Conservation (phyloP, 129 eudicot species). For the Artemisia annua region DNA sequence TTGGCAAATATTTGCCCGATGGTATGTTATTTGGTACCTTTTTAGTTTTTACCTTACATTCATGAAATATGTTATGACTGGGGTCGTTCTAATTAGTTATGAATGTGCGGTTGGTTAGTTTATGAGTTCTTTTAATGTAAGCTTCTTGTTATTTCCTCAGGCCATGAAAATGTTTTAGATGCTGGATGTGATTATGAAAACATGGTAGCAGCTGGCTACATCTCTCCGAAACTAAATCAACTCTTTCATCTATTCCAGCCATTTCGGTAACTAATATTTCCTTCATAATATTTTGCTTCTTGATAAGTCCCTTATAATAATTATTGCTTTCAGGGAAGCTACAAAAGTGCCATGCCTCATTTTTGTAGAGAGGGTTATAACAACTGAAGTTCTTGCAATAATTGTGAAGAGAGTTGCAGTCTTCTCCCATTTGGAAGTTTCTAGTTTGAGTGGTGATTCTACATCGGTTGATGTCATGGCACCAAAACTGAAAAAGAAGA, state of each 20-base stretch:
- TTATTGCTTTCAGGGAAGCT: slow-evolving; percentile 47
- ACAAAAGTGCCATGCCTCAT: slow-evolving; percentile 49
- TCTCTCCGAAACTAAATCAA: slow-evolving; percentile 64
- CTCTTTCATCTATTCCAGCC: slow-evolving; percentile 57
- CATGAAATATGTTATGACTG: too few relatives aligned
- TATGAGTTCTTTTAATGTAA: too few relatives aligned
- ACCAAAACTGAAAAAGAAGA: slow-evolving; percentile 49
- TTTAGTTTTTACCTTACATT: too few relatives aligned
- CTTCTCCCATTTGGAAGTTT: slow-evolving; percentile 47
- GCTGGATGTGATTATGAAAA: slow-evolving; percentile 39
- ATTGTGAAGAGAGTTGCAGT: slow-evolving; percentile 41
- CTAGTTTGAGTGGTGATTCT: slow-evolving; percentile 57
- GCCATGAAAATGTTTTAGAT: slow-evolving; percentile 41
- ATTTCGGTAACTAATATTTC: slow-evolving; percentile 46
- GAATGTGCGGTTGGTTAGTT: too few relatives aligned
- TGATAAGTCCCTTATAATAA: background rate
- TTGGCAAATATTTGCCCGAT: slow-evolving; percentile 43
- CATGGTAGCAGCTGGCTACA: slow-evolving; percentile 43
- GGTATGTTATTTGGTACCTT: slow-evolving; percentile 39
- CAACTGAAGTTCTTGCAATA: slow-evolving; percentile 67
- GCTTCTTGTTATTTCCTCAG: slow-evolving; percentile 42
- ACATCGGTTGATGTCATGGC: slow-evolving; percentile 51
- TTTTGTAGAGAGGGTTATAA: slow-evolving; percentile 64
- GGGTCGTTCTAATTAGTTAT: too few relatives aligned
- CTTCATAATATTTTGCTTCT: background rate